Evolutionary conservation across 768 basidiomycete species (phyloP).

Genomic region (Strobilomyces dryophilus): DNA sequence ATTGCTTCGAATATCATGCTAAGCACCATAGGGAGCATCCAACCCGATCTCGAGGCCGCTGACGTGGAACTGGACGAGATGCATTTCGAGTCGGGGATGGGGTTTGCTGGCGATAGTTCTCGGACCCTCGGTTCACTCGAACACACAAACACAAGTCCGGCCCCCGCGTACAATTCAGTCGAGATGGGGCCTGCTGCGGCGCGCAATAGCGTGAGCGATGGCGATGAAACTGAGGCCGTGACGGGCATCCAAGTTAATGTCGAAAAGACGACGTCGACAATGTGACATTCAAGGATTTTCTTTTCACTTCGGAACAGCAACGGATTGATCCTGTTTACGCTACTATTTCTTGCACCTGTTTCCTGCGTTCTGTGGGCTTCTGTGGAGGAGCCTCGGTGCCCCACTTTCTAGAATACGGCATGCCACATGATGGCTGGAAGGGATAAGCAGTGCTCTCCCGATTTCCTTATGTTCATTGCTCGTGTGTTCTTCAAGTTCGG

Average conservation of each 20-base stretch:
- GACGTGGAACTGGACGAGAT: slow-evolving; percentile 55
- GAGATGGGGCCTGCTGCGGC: slow-evolving; percentile 33
- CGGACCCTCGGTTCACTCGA: slow-evolving; percentile 30
- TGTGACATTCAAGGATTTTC: slow-evolving; percentile 29
- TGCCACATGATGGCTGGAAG: slow-evolving; percentile 9
- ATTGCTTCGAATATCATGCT: slow-evolving; percentile 60
- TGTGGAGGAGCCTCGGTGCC: slow-evolving; percentile 10
- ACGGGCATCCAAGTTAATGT: slow-evolving; percentile 57
- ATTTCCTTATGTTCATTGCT: slow-evolving; percentile 7
- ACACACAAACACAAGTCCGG: slow-evolving; percentile 41
- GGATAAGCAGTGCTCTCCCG: slow-evolving; percentile 14
- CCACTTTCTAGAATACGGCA: slow-evolving; percentile 20
- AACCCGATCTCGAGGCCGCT: slow-evolving; percentile 49
- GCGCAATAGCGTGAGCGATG: slow-evolving; percentile 21
- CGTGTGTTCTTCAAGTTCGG: not conserved
- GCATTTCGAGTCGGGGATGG: slow-evolving; percentile 46
- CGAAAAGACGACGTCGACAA: slow-evolving; percentile 53
- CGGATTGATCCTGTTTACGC: slow-evolving; percentile 25
- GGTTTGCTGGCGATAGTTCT: slow-evolving; percentile 45
- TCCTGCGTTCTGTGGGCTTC: slow-evolving; percentile 4
- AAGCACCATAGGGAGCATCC: slow-evolving; percentile 60
- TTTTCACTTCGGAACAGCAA: slow-evolving; percentile 22
- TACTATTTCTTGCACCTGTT: slow-evolving; percentile 21
- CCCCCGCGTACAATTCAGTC: slow-evolving; percentile 44
- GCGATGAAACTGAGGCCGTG: slow-evolving; percentile 16